Percentiles rank a stretch among this genome's conserved stretches.
These are phyloP conservation scores for Biscogniauxia mediterranea DNA, from an alignment of 2,329 filamentous ascomycete species.

Conservation along the genomic window DNA sequence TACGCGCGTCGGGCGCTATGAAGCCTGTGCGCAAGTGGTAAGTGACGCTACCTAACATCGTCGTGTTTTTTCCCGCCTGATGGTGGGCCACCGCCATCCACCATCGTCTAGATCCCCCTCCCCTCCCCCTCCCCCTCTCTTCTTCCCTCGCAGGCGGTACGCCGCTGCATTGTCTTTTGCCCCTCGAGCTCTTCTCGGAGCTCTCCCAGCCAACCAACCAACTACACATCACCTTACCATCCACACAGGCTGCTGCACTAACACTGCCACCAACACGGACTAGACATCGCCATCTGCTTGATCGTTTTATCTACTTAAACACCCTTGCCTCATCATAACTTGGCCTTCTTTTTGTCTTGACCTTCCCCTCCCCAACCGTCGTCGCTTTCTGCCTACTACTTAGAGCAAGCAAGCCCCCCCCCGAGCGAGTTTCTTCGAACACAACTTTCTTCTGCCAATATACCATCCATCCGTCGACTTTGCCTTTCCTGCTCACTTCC, in stretches of 20 bases:
- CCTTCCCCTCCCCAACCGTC: not conserved
- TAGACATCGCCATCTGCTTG: not conserved
- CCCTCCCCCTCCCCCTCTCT: not conserved
- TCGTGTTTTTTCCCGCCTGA: not conserved
- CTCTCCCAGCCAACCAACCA: not conserved
- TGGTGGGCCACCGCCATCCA: not conserved
- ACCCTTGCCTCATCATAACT: not conserved
- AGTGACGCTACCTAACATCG: not conserved
- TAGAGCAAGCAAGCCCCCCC: not conserved
- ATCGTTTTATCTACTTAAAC: not conserved
- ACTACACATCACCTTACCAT: not conserved
- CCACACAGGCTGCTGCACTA: not conserved
- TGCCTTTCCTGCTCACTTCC: conserved; percentile 3
- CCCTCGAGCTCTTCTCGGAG: not conserved
- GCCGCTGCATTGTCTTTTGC: not conserved
- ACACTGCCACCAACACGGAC: not conserved
- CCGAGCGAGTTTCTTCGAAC: not conserved
- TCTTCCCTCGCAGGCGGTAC: not conserved
- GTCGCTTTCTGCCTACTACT: not conserved
- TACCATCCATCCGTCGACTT: not conserved
- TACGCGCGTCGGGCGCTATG: not conserved
- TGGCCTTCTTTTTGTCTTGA: not conserved
- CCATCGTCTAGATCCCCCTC: not conserved
- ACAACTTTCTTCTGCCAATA: not conserved
- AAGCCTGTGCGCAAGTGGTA: not conserved